phyloP scores from a whole-genome alignment of 345 rosid species.

The Abelmoschus esculentus region DNA sequence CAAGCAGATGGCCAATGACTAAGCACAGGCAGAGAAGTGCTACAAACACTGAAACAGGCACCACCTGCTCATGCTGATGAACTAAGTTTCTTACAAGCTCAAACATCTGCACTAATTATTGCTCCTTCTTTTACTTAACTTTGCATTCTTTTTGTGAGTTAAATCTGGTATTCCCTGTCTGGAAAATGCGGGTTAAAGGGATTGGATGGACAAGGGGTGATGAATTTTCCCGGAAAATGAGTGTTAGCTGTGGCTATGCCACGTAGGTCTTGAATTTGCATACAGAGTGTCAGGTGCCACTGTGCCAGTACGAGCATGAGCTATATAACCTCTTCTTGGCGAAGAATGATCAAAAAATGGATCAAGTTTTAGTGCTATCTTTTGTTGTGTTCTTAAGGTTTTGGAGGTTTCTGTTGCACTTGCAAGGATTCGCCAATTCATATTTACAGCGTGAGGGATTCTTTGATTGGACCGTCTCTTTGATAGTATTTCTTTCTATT shows the following conservation, averaged over 20 bases:
- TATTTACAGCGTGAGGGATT: too few species aligned
- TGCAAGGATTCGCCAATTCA: too few species aligned
- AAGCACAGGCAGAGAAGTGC: constrained; percentile 73
- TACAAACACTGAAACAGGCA: constrained; percentile 67
- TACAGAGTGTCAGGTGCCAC: background rate
- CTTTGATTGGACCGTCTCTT: too few species aligned
- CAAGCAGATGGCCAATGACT: constrained; percentile 73
- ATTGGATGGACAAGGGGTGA: background rate
- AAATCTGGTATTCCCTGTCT: too few species aligned
- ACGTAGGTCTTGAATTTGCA: constrained; percentile 7
- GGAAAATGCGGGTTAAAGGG: too few species aligned
- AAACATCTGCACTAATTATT: background rate
- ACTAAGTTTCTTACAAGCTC: constrained; percentile 15
- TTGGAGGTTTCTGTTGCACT: too few species aligned
- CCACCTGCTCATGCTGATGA: constrained; percentile 43
- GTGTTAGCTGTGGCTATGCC: background rate
- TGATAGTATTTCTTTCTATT: too few species aligned
- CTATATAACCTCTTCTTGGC: background rate
- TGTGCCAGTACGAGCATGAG: background rate
- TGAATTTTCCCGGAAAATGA: background rate
- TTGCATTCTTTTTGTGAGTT: too few species aligned
- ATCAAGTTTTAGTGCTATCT: background rate
- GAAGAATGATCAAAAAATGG: background rate
- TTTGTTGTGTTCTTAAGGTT: background rate
- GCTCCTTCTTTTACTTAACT: background rate